phyloP scores from a whole-genome alignment of 805 yeast species.

The Zygoascus flipseniorum region DNA sequence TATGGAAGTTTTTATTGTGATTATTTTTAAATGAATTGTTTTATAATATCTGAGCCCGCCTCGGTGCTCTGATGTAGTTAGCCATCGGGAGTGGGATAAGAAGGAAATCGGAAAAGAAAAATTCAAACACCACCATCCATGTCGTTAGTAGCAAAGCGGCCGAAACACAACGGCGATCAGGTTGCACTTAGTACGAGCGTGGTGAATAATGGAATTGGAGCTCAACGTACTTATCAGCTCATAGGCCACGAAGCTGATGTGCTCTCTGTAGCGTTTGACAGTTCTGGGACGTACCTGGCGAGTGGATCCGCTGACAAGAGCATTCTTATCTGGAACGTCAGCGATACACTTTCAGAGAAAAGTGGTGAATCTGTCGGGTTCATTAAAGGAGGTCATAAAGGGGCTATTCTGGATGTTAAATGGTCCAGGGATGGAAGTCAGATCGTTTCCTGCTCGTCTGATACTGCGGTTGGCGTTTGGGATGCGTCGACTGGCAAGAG shows the following conservation, averaged over 20 bases:
- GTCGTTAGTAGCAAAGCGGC: background rate
- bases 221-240: slow-evolving; percentile 13
- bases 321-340: slow-evolving; percentile 34
- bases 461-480: slow-evolving; percentile 52
- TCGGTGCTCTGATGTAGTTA: background rate
- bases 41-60: background rate
- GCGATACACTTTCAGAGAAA: background rate
- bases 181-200: background rate
- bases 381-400: slow-evolving; percentile 52
- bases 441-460: slow-evolving; percentile 51
- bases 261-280: slow-evolving; percentile 43
- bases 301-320: slow-evolving; percentile 50
- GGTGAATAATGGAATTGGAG: slow-evolving; percentile 1
- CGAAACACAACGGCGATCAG: background rate
- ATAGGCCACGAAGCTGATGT: slow-evolving; percentile 32
- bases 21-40: background rate
- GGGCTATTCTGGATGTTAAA: slow-evolving; percentile 51
- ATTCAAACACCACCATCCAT: background rate
- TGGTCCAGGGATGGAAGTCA: slow-evolving; percentile 43
- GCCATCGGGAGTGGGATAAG: no score
- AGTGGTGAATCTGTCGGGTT: slow-evolving; percentile 35
- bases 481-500: slow-evolving; percentile 51
- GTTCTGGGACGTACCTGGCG: slow-evolving; percentile 43
- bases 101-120: background rate
- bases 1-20: background rate